Evolutionary conservation across 2,329 filamentous ascomycete species (phyloP), one percentile per base, ranked within the genome.

Genomic region (Beauveria bassiana): DNA sequence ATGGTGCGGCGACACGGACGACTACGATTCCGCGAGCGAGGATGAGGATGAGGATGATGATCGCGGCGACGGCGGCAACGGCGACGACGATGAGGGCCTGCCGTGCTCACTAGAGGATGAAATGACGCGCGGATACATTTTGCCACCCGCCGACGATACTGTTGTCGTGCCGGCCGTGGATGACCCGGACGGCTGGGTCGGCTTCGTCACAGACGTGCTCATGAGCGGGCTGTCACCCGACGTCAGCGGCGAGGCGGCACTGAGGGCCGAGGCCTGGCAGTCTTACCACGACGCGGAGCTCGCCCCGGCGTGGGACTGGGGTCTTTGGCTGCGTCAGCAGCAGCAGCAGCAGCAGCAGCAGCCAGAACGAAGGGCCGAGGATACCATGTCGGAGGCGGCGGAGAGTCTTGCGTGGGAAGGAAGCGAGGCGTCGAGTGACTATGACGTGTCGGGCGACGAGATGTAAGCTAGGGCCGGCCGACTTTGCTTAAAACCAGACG

Each of bases 61-160:
- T 7, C 46, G 28, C 40, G 16, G 24, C 40, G 40, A 4, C n/a
- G 46, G 34, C 7, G 63, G 61, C 16, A 65, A 52, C 8, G 18
- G 9, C n/a, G 8, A 3, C 5, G 55, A 31, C 28, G 28, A 31
- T 0, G 28, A 14, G 16, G 65, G 14, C 34, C 34, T 38, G 2
- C 34, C 26, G n/a, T 61, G 50, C 46, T 54, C 60, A 16, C 70
- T 71, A 9, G 70, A 74, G 26, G 69, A 73, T 38, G 73, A 74
- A 47, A 71, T 74, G 28, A 64, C 65, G 38, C 68, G 73, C 20
- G 74, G 73, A 16, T 72, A 64, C 62, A 68, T 72, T 34, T 61
- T 74, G n/a, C 66, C 65, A 26, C 66, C 65, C 43, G 57, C 8
- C 43, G 43, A 55, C 40, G 46, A 55, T 16, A 52, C 40, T 46